phyloP scores from a whole-genome alignment of 441 rosid genomes.

The Adansonia gregorii region DNA sequence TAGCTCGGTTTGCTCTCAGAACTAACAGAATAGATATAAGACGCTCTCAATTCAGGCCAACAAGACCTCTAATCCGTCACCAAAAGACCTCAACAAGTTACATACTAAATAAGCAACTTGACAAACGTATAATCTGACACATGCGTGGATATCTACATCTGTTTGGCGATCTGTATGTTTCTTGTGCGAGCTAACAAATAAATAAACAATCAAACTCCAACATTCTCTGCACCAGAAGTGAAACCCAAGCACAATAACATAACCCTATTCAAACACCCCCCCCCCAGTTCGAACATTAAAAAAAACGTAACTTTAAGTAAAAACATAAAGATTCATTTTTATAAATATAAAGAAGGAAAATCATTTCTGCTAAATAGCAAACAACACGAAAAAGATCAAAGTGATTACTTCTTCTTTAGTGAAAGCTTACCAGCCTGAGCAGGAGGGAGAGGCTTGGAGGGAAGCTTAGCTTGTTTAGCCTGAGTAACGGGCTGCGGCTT shows the following conservation, averaged over 20 bases:
- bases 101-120: neutral
- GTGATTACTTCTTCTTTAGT: neutral
- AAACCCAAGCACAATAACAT: neutral
- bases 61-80: no score
- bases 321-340: neutral
- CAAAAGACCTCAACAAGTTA: neutral
- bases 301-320: neutral
- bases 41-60: neutral
- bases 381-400: neutral
- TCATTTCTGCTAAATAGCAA: neutral
- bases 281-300: neutral
- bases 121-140: neutral
- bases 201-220: neutral
- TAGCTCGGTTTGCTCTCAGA: neutral
- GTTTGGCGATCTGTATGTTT: neutral
- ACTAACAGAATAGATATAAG: neutral
- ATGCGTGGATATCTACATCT: neutral
- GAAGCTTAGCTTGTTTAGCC: slow-evolving; percentile 29
- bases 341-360: neutral
- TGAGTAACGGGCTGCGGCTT: slow-evolving; percentile 19
- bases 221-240: neutral
- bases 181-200: neutral
- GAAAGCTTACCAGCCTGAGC: slow-evolving; percentile 34
- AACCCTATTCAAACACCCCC: neutral
- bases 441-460: slow-evolving; percentile 39